Base-by-base conservation (phyloP, 345 rosid species). In the Microcos paniculata region DNA sequence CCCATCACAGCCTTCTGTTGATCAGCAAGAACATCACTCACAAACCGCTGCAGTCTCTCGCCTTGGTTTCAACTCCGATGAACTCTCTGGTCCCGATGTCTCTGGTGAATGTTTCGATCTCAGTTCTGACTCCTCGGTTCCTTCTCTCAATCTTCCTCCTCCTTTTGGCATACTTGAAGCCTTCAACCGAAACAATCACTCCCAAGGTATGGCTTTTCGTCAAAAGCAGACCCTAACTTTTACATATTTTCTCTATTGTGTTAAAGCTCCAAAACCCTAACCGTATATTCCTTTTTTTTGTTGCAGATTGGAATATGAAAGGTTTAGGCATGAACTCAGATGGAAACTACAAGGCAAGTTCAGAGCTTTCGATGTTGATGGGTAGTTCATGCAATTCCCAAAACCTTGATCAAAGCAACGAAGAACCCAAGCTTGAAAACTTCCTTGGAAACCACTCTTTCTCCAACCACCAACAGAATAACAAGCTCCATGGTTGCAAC, bases 351-450 rank as follows among this genome's bases (percentile, higher is more conserved):
- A 78, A 63, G 58, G 9, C 77, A 31, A 62, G 62, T 33, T 69
- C 84, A 43, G 84, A 76, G 53, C 49, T 80, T 35, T 38, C 79
- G 15, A 80, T 84, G 85, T 30, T 79, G 40, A 70, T 80, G 81
- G 83, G 65, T 61, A 31, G 72, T 72, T 82, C 84, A 82, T 83
- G 88, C 92, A 87, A 80, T 74, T 69, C 9, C 76, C 26, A 70
- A 64, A 77, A 49, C n/a, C 70, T 28, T 13, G 38, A 58, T 57
- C 63, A 58, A 58, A 57, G 62, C 62, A 58, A 26, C 18, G 85
- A 80, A 74, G 88, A 79, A 72, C 94, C 93, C 3, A 93, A 93
- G 80, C 93, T 91, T 13, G 97, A 93, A 73, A 90, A 91, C 81
- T 94, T 94, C 82, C 85, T 92, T 1, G 94, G 94, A 1, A 86